These are phyloP conservation scores for Blastobotrys petasosporus DNA, from an alignment of 1,139 yeast species.

Conservation along the genomic window DNA sequence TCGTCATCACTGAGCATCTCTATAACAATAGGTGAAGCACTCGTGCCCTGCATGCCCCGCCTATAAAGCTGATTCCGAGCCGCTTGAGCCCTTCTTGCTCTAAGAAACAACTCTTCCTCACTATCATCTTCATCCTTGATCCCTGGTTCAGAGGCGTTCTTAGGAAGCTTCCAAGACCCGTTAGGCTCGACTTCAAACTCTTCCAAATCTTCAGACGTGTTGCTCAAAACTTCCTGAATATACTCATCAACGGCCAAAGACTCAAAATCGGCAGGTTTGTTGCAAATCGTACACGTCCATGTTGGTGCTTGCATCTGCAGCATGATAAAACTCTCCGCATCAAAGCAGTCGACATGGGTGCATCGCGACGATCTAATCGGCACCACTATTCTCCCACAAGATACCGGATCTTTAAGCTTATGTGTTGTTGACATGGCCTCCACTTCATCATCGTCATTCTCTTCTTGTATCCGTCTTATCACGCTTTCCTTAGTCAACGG, in stretches of 20 bases:
- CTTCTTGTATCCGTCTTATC: slow-evolving; percentile 22
- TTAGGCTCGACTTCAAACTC: slow-evolving; percentile 34
- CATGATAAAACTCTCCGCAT: slow-evolving; percentile 35
- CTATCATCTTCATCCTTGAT: slow-evolving; percentile 11
- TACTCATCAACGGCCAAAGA: slow-evolving; percentile 37
- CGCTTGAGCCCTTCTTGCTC: slow-evolving; percentile 4
- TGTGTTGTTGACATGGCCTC: slow-evolving; percentile 33
- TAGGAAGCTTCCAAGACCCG: slow-evolving; percentile 34
- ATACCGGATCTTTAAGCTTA: slow-evolving; percentile 37
- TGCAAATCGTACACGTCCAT: slow-evolving; percentile 41
- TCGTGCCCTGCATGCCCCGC: slow-evolving; percentile 5
- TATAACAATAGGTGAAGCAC: slow-evolving; percentile 10
- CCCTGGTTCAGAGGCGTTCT: slow-evolving; percentile 4
- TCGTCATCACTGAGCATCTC: slow-evolving; percentile 13
- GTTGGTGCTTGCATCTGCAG: slow-evolving; percentile 40
- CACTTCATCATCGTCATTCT: slow-evolving; percentile 35
- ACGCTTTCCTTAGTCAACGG: slow-evolving; percentile 29
- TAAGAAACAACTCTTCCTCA: slow-evolving; percentile 10
- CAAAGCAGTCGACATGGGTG: slow-evolving; percentile 40
- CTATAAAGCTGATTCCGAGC: not conserved
- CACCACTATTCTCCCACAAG: slow-evolving; percentile 32
- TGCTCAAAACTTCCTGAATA: slow-evolving; percentile 30
- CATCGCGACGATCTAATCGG: slow-evolving; percentile 38
- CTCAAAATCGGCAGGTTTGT: slow-evolving; percentile 28
- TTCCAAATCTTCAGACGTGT: slow-evolving; percentile 26